These are phyloP conservation scores for Xylaria sp. DNA, from an alignment of 2,329 filamentous ascomycete genomes.

Conservation along the genomic window DNA sequence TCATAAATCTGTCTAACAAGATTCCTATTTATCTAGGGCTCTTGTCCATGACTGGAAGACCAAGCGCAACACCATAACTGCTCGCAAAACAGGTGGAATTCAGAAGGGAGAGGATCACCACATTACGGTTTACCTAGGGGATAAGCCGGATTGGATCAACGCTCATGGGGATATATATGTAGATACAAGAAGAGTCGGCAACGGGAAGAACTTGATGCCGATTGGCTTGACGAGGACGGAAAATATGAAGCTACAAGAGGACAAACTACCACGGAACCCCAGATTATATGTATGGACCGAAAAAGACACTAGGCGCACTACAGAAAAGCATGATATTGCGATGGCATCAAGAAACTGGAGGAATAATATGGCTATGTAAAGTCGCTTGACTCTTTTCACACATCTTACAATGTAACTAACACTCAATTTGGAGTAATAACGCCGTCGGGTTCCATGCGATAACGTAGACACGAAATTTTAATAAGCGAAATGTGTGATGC, in stretches of 20 bases:
- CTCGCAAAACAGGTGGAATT: slow-evolving; percentile 1
- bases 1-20: background rate
- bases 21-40: background rate
- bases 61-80: slow-evolving; percentile 3
- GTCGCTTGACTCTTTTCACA: too few species aligned
- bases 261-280: slow-evolving; percentile 6
- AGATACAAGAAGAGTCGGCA: background rate
- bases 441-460: too few species aligned
- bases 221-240: background rate
- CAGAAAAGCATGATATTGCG: background rate
- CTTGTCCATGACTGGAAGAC: slow-evolving; percentile 10
- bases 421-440: background rate
- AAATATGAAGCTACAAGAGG: slow-evolving; percentile 5
- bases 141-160: slow-evolving; percentile 1
- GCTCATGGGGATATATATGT: slow-evolving; percentile 15
- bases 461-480: too few species aligned
- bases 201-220: background rate
- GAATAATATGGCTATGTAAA: background rate
- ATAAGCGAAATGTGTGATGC: too few species aligned
- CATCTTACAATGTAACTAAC: background rate
- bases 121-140: slow-evolving; percentile 11
- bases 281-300: slow-evolving; percentile 12
- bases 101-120: slow-evolving; percentile 17
- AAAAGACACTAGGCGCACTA: slow-evolving; percentile 3
- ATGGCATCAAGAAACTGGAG: slow-evolving; percentile 12